Base-by-base conservation (phyloP, 1,139 yeast species). In the Lodderomyces theae region DNA sequence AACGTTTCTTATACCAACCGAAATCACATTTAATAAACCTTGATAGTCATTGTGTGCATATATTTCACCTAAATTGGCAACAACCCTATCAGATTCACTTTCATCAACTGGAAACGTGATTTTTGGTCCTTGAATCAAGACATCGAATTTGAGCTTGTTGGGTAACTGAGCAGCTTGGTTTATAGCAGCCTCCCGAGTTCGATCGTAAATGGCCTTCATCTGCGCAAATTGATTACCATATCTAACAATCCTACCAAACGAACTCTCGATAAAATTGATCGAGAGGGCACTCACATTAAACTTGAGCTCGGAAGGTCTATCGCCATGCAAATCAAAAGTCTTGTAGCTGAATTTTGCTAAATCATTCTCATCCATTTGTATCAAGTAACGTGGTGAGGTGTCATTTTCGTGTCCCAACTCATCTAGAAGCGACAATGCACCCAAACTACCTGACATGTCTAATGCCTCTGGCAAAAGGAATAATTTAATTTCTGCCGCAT, bases 171-270 rank as follows among this genome's bases (percentile, higher is more conserved):
- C 74, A 2, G 90, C 89, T 55, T 80, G 83, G 42, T 67, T 66
- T 7, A 72, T 64, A 0, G 97, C 97, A 10, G 90, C 87, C 52
- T 85, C 88, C 46, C 98, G 75, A 0, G 97, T 95, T 13, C 78
- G 69, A 53, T 92, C 98, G 58, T 85, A 92, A 12, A 90, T 72
- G 2, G 80, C 80, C 60, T 92, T 92, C 96, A 92, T 88, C 51
- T 77, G 77, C 45, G 81, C 84, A 56, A 94, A 86, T 52, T 86
- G 86, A 49, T 79, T 79, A 52, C 88, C 65, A 54, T 81, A 90
- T 24, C 76, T 72, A 33, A 85, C 58, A 9, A 92, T 76, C 49
- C 82, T 77, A 34, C 81, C 73, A 50, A 88, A 73, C 0, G 97
- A 86, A 47, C 82, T 85, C 53, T 90, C 96, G 17, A 88, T 80